Evolutionary conservation across 225 moss, liverwort and hornwort species (phyloP), one percentile per base, ranked within the genome.

Genomic region (Asterella californica): DNA sequence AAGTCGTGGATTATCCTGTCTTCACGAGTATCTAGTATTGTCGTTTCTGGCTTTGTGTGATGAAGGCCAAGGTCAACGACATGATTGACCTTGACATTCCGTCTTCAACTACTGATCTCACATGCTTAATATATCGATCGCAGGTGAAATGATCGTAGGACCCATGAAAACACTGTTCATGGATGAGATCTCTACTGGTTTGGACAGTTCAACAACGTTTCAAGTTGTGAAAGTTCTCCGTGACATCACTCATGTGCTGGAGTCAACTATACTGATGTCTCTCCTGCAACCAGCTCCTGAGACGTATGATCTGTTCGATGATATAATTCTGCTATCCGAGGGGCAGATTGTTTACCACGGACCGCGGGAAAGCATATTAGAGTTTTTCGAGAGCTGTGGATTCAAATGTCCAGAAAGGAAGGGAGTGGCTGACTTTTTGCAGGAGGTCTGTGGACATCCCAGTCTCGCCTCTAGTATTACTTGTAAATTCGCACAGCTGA

Each of bases 101-200:
- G 36, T 45, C 0, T 27, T 6, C 25, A 21, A 52, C 0, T 48
- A 25, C 27, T 70, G 69, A 75, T 36, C 55, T 76, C 22, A 53
- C 53, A 2, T 18, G 64, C 64, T 33, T 65, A 15, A 2, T 32
- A 32, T 65, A 67, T 67, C 6, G 1, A 36, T 37, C 17, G 34
- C 80, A 86, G 87, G 87, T 22, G 87, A 87, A 62, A 84, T 87
- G 81, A 87, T 87, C 14, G 87, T 84, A 10, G 87, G 87, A 46
- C 87, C 86, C 10, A 62, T 81, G 81, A 87, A 76, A 46, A 83
- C 83, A 5, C 54, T 87, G 57, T 87, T 87, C 70, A 87, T 87
- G 87, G 87, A 87, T 75, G 87, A 87, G 59, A 87, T 87, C 27
- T 87, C 87, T 11, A 87, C 83, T 63, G 87, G 87, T 49, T 48